These are phyloP conservation scores for Hemileccinum rubropunctum DNA, from an alignment of 768 basidiomycete species.

Conservation along the genomic window DNA sequence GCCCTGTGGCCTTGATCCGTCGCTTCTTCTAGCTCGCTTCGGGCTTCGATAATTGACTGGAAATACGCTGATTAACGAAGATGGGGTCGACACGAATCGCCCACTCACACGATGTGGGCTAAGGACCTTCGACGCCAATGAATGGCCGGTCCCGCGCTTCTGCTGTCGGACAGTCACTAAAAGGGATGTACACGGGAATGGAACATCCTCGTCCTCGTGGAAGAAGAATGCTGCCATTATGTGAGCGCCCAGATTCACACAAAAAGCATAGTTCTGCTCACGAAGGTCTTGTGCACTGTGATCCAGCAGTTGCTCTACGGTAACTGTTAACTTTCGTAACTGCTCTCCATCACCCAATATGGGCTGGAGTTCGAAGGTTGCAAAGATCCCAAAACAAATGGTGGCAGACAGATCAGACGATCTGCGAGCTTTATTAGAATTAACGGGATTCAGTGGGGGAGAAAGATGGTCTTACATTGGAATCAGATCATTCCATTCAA, in stretches of 20 bases:
- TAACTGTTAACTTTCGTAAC: background rate
- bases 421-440: background rate
- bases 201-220: background rate
- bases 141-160: background rate
- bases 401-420: conserved; percentile 1
- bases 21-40: background rate
- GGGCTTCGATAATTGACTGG: background rate
- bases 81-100: background rate
- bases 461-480: background rate
- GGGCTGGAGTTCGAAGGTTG: conserved; percentile 3
- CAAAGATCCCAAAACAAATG: background rate
- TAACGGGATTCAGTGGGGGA: too few relatives aligned
- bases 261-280: background rate
- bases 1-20: conserved; percentile 1
- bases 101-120: background rate
- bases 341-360: conserved; percentile 4
- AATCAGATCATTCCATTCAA: conserved; percentile 5
- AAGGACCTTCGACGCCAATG: background rate
- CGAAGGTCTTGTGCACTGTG: background rate
- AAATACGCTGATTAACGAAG: background rate
- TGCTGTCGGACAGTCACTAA: background rate
- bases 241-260: background rate
- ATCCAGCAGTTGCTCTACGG: background rate
- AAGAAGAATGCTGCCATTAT: background rate
- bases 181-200: background rate